Conservation (phyloP, 176 grass and related monocot species). For the Bonia amplexicaulis region DNA sequence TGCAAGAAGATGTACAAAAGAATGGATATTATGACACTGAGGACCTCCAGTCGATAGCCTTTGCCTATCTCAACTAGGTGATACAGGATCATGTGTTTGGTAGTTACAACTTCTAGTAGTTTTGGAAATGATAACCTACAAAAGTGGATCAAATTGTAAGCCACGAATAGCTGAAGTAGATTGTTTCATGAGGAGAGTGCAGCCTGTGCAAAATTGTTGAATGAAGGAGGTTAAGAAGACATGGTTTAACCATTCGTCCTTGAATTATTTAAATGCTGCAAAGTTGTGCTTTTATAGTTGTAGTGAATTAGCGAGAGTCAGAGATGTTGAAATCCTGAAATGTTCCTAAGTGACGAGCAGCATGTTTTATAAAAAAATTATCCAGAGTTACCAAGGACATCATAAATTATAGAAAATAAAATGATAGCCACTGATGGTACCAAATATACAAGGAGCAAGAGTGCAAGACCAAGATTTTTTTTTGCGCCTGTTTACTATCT, state of each 20-base stretch:
- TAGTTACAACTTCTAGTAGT: background rate
- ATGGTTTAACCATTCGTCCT: background rate
- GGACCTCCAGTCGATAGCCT: constrained; percentile 63
- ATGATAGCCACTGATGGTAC: too few species aligned
- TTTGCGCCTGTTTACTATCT: background rate
- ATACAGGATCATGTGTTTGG: constrained; percentile 2
- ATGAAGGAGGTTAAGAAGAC: constrained; percentile 6
- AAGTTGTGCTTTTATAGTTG: background rate
- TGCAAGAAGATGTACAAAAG: constrained; percentile 13
- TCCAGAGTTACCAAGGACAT: background rate
- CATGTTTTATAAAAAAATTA: background rate
- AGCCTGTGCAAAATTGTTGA: background rate
- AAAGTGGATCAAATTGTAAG: background rate
- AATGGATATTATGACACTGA: constrained; percentile 48
- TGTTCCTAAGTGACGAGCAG: background rate
- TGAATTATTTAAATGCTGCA: background rate
- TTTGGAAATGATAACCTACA: constrained; percentile 26
- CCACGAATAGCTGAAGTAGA: background rate
- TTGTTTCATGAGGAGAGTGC: background rate
- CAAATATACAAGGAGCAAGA: background rate
- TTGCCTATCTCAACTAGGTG: constrained; percentile 58
- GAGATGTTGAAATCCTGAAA: background rate
- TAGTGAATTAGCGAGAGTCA: background rate
- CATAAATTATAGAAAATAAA: too few species aligned
- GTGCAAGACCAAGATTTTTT: background rate